Conservation (phyloP, 148 eudicot species). For the Vaccinium myrtillus region DNA sequence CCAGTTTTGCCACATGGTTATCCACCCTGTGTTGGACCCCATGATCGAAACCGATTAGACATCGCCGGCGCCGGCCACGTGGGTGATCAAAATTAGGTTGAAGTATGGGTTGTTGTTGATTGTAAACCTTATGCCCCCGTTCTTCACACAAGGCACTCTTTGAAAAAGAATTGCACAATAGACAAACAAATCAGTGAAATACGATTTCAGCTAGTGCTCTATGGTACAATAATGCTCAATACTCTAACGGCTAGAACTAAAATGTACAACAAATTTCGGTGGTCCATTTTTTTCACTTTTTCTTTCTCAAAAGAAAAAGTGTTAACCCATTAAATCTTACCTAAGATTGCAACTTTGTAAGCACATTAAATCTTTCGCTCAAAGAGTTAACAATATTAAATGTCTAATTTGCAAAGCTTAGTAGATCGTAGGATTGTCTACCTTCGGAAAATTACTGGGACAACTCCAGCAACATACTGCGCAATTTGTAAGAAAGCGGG, state of each 20-base stretch:
- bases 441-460: constrained; percentile 39
- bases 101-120: constrained; percentile 36
- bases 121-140: constrained; percentile 38
- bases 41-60: constrained; percentile 31
- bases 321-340: not conserved
- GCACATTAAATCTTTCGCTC: not conserved
- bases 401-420: too few species aligned
- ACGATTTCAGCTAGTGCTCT: not conserved
- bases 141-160: constrained; percentile 37
- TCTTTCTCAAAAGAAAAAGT: not conserved
- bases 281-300: too few species aligned
- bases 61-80: constrained; percentile 34
- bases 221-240: not conserved
- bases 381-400: not conserved
- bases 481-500: constrained; percentile 46
- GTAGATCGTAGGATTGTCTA: not conserved
- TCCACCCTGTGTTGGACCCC: constrained; percentile 33
- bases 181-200: not conserved
- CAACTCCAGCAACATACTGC: constrained; percentile 38
- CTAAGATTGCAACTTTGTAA: not conserved
- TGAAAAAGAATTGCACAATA: not conserved
- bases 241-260: not conserved
- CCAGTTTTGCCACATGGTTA: constrained; percentile 32
- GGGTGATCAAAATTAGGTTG: constrained; percentile 34
- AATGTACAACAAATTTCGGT: not conserved